These are phyloP conservation scores for Blastocystis sp. DNA, from an alignment of 352 stramenopile species.

Conservation along the genomic window DNA sequence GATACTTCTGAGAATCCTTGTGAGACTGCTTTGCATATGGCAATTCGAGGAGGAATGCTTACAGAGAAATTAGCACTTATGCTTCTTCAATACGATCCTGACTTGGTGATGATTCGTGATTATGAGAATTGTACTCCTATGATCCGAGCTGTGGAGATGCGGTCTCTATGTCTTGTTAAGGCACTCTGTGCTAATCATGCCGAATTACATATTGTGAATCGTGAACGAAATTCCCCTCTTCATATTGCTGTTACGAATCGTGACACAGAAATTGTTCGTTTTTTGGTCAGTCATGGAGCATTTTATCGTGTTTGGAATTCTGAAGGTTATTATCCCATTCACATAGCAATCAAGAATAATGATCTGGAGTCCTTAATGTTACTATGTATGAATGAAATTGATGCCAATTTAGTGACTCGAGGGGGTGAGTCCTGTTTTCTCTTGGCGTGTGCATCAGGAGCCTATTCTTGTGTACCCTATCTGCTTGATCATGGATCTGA, in stretches of 20 bases:
- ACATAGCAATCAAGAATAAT: slow-evolving; percentile 36
- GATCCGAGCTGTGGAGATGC: slow-evolving; percentile 34
- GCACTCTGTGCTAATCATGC: slow-evolving; percentile 42
- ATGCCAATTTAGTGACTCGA: slow-evolving; percentile 39
- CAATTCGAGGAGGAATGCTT: slow-evolving; percentile 20
- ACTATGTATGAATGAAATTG: slow-evolving; percentile 30
- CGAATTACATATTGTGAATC: slow-evolving; percentile 32
- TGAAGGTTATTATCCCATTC: slow-evolving; percentile 64
- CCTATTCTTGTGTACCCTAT: not conserved
- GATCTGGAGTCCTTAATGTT: not conserved
- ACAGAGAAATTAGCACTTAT: slow-evolving; percentile 29
- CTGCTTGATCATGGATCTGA: slow-evolving; percentile 35
- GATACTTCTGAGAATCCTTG: not conserved
- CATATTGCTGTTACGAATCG: slow-evolving; percentile 56
- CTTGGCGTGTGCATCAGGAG: not conserved
- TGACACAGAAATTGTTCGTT: slow-evolving; percentile 41
- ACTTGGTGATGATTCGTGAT: slow-evolving; percentile 27
- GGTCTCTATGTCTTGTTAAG: not conserved
- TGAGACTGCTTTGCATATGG: slow-evolving; percentile 56
- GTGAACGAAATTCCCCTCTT: not conserved
- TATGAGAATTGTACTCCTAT: slow-evolving; percentile 35
- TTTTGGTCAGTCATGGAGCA: slow-evolving; percentile 33
- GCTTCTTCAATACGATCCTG: not conserved
- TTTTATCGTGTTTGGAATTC: slow-evolving; percentile 57
- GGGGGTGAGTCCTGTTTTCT: slow-evolving; percentile 42